Percentiles rank a stretch among this genome's conserved stretches.
phyloP scores from a whole-genome alignment of 768 basidiomycete species.

The Xerocomus brunneocitrinus region DNA sequence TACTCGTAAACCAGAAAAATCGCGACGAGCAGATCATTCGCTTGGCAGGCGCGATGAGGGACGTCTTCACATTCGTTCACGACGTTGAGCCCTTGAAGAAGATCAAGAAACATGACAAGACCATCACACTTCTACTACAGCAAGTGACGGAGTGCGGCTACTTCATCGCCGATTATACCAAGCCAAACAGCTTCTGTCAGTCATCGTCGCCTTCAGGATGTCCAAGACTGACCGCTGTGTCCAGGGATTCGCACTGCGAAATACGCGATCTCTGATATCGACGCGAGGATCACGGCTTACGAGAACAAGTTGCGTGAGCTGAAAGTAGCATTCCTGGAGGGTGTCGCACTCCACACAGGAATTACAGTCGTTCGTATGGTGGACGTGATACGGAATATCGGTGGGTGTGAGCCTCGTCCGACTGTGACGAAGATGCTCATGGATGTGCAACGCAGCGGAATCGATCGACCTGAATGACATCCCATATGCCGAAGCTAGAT shows the following conservation, averaged over 20 bases:
- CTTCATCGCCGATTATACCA: background rate
- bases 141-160: background rate
- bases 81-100: background rate
- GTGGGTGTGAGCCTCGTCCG: background rate
- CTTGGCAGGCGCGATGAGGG: background rate
- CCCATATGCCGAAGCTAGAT: background rate
- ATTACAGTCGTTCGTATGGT: background rate
- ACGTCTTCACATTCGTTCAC: background rate
- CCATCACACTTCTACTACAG: background rate
- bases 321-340: background rate
- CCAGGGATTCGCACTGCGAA: background rate
- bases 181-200: background rate
- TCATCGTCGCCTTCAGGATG: background rate
- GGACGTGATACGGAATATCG: background rate
- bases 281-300: background rate
- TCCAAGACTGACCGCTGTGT: background rate
- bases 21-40: background rate
- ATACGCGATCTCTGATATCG: background rate
- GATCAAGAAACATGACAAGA: background rate
- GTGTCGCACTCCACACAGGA: background rate
- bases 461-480: background rate
- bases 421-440: background rate
- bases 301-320: background rate
- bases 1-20: background rate
- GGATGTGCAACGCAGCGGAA: background rate